Conservation (phyloP, 2,329 filamentous ascomycete genomes). For the Xylariales sp. region DNA sequence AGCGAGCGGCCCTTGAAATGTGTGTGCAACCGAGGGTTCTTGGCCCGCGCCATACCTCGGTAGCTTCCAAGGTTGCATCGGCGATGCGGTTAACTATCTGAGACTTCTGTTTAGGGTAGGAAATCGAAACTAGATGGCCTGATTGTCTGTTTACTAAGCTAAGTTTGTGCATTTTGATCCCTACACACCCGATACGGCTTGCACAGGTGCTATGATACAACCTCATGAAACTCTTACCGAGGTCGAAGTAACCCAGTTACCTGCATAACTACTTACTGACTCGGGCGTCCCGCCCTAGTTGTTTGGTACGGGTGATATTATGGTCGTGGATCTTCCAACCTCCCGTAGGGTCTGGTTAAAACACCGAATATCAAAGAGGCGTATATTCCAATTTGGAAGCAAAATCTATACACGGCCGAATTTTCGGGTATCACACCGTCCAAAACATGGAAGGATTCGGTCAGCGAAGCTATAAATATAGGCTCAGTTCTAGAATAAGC, state of each 20-base stretch:
- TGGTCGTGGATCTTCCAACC: not conserved
- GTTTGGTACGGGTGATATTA: not conserved
- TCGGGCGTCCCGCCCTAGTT: not conserved
- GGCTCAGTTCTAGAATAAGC: not conserved
- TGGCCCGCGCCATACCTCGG: conserved; percentile 8
- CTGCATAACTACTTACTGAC: not conserved
- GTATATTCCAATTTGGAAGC: no score
- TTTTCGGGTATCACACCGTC: no score
- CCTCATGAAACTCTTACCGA: not conserved
- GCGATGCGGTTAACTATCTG: not conserved
- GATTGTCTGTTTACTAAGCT: not conserved
- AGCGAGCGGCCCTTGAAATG: not conserved
- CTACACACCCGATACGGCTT: not conserved
- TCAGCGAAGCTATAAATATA: conserved; percentile 20
- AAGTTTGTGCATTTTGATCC: not conserved
- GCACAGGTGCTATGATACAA: not conserved
- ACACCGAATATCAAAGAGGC: not conserved
- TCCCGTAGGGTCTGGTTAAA: not conserved
- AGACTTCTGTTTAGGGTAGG: not conserved
- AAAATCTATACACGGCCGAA: no score
- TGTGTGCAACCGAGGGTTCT: not conserved
- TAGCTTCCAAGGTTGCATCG: not conserved
- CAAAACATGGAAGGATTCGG: conserved; percentile 3
- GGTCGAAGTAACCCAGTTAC: not conserved
- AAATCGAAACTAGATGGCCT: not conserved